phyloP scores from a whole-genome alignment of 192 early-diverging fungal species.

The Geosiphon pyriformis region DNA sequence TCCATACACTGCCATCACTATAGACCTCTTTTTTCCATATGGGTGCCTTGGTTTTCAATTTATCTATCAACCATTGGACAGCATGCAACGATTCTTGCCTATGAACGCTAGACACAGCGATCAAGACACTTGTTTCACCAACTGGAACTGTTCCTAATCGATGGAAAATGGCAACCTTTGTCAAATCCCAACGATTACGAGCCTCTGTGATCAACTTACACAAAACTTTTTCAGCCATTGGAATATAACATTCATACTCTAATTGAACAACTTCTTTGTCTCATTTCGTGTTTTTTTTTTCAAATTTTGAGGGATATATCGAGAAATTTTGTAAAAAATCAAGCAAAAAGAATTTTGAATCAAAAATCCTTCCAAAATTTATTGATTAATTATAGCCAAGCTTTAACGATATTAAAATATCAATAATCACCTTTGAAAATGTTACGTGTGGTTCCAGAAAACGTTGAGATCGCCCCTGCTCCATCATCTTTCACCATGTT shows the following conservation, averaged over 20 bases:
- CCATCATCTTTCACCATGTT: conserved; percentile 58
- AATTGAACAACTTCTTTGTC: conserved; percentile 67
- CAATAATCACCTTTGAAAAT: conserved; percentile 81
- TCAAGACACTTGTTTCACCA: conserved; percentile 75
- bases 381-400: background rate
- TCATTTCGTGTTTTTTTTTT: conserved; percentile 17
- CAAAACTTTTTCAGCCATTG: conserved; percentile 79
- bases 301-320: no score
- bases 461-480: conserved; percentile 86
- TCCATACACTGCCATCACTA: conserved; percentile 58
- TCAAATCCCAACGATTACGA: conserved; percentile 57
- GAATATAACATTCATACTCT: conserved; percentile 81
- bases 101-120: conserved; percentile 76
- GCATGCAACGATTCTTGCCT: conserved; percentile 71
- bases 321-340: background rate
- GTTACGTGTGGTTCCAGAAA: conserved; percentile 83
- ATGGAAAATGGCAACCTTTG: conserved; percentile 74
- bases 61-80: conserved; percentile 78
- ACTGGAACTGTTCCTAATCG: conserved; percentile 73
- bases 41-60: conserved; percentile 79
- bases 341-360: background rate
- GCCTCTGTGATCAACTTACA: conserved; percentile 56
- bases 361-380: background rate
- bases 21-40: conserved; percentile 96
- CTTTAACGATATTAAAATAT: no score